Conservation (phyloP, 805 yeast species). For the Lachancea kluyveri region DNA sequence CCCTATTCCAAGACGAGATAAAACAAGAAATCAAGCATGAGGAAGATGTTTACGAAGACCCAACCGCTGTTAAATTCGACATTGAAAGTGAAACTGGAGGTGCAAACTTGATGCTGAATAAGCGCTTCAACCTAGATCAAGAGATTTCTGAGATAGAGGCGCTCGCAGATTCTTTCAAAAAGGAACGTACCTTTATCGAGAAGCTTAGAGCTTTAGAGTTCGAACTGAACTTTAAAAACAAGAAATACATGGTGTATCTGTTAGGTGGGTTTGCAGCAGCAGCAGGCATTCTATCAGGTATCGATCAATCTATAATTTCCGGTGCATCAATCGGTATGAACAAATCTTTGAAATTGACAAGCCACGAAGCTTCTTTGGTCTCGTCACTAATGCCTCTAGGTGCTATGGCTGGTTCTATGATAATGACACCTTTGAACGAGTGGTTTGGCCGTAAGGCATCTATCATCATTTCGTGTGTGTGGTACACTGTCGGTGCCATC, state of each 20-base stretch:
- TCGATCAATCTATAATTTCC: slow-evolving; percentile 61
- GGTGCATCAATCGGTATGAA: slow-evolving; percentile 55
- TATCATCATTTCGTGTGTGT: slow-evolving; percentile 49
- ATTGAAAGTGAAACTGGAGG: slow-evolving; percentile 3
- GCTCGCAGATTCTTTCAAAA: slow-evolving; percentile 19
- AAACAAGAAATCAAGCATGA: slow-evolving; percentile 2
- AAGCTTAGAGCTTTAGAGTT: slow-evolving; percentile 34
- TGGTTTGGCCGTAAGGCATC: slow-evolving; percentile 49
- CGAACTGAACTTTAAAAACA: slow-evolving; percentile 36
- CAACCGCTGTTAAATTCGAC: slow-evolving; percentile 4
- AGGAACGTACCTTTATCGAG: slow-evolving; percentile 33
- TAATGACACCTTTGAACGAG: slow-evolving; percentile 54
- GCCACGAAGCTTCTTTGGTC: slow-evolving; percentile 45
- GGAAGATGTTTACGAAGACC: slow-evolving; percentile 7
- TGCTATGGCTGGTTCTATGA: slow-evolving; percentile 56
- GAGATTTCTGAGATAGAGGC: slow-evolving; percentile 35
- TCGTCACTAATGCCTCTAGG: slow-evolving; percentile 64
- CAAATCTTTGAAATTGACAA: slow-evolving; percentile 34
- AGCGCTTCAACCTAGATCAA: slow-evolving; percentile 30
- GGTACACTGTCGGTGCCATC: slow-evolving; percentile 57
- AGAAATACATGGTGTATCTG: slow-evolving; percentile 40
- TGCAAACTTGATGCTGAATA: slow-evolving; percentile 3
- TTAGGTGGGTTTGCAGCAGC: slow-evolving; percentile 54
- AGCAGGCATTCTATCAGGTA: slow-evolving; percentile 60
- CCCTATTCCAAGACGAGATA: slow-evolving; percentile 2